Percentiles rank a stretch among this genome's conserved stretches.
phyloP scores from a whole-genome alignment of 2,329 filamentous ascomycete species.

The Cercospora sp. region DNA sequence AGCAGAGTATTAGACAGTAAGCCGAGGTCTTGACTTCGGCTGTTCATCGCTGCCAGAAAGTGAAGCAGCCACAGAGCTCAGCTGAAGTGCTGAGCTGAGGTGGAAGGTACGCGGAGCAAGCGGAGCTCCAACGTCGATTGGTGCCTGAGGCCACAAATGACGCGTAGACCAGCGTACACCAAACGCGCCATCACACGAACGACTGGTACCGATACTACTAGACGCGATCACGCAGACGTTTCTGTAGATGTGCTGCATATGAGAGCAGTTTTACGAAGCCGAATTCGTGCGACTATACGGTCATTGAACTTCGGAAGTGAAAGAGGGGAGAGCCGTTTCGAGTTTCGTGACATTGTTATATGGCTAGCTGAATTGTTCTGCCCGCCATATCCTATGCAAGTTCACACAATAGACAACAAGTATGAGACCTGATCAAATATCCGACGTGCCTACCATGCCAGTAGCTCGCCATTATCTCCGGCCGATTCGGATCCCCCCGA shows the following conservation, averaged over 20 bases:
- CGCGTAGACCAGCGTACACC: neutral
- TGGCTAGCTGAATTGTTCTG: neutral
- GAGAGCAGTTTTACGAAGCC: neutral
- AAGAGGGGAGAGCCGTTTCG: neutral
- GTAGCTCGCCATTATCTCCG: neutral
- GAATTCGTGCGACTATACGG: neutral
- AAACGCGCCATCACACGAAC: no score
- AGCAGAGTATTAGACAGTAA: no score
- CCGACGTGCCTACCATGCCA: neutral
- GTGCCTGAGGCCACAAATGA: neutral
- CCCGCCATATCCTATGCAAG: neutral
- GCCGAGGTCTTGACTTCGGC: no score
- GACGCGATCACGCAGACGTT: neutral
- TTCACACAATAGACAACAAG: slow-evolving; percentile 4
- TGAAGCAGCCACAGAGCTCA: no score
- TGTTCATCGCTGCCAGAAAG: no score
- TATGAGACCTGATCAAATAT: neutral
- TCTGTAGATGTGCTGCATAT: neutral
- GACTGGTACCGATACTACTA: neutral
- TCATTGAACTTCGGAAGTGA: neutral
- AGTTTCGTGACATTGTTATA: neutral
- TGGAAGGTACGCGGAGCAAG: neutral
- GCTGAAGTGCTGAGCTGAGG: neutral
- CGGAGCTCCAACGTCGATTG: neutral
- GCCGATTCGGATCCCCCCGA: slow-evolving; percentile 1